phyloP scores from a whole-genome alignment of 306 rosid species.

The Cajanus cajan region DNA sequence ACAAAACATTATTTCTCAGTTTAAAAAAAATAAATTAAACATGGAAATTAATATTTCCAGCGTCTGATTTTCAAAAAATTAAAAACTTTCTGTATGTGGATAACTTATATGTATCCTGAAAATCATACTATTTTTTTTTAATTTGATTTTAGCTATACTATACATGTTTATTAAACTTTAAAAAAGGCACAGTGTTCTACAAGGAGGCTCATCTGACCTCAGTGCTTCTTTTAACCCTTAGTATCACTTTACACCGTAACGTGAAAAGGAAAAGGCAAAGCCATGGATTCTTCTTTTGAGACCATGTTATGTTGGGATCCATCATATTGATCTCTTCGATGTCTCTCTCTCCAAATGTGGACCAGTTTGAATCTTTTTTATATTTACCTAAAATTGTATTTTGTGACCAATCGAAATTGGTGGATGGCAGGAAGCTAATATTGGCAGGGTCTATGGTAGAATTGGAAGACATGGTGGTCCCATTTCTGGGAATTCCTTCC shows the following conservation, averaged over 20 bases:
- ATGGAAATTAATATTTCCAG: too few species aligned
- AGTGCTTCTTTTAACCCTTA: not conserved
- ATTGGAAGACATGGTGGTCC: slow-evolving; percentile 32
- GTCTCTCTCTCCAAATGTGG: slow-evolving; percentile 33
- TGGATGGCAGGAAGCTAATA: slow-evolving; percentile 31
- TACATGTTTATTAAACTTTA: too few species aligned
- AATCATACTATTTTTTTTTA: too few species aligned
- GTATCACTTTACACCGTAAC: slow-evolving; percentile 31
- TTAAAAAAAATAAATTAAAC: too few species aligned
- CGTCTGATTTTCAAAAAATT: too few species aligned
- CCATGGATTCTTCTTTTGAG: slow-evolving; percentile 45
- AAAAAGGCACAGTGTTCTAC: slow-evolving; percentile 3
- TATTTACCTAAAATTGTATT: not conserved
- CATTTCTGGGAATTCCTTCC: slow-evolving; percentile 29
- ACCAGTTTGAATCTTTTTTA: slow-evolving; percentile 38
- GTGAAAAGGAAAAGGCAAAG: slow-evolving; percentile 37
- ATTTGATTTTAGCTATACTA: too few species aligned
- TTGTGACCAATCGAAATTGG: slow-evolving; percentile 12
- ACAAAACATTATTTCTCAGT: too few species aligned
- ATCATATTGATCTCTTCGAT: slow-evolving; percentile 37
- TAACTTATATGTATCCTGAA: too few species aligned
- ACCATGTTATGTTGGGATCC: slow-evolving; percentile 64
- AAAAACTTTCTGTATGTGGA: too few species aligned
- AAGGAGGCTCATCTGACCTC: not conserved
- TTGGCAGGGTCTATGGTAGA: slow-evolving; percentile 22